Conservation (phyloP, 2,329 filamentous ascomycete genomes). For the Phymatotrichopsis omnivora region DNA sequence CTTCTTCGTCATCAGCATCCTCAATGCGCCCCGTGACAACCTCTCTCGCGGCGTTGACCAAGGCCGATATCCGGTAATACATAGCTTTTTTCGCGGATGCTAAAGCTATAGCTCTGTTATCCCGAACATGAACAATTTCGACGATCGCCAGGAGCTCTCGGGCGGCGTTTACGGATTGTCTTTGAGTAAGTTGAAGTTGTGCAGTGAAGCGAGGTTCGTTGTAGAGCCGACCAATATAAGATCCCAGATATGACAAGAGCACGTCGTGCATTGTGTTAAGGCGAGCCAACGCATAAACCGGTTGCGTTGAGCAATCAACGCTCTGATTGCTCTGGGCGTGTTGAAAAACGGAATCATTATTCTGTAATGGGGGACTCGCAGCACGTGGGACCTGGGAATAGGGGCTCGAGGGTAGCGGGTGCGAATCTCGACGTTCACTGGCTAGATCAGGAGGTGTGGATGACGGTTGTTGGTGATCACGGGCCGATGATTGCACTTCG, state of each 20-base stretch:
- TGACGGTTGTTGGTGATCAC: conserved; percentile 7
- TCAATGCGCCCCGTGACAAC: conserved; percentile 47
- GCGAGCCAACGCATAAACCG: conserved; percentile 69
- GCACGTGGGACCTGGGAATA: conserved; percentile 33
- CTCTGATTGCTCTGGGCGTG: conserved; percentile 4
- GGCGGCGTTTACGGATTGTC: conserved; percentile 73
- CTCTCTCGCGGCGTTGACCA: conserved; percentile 72
- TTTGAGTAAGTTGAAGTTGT: conserved; percentile 71
- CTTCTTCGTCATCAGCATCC: conserved; percentile 55
- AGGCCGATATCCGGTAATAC: conserved; percentile 66
- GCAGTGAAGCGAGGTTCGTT: conserved; percentile 83
- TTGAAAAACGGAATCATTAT: conserved; percentile 41
- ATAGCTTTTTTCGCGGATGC: conserved; percentile 61
- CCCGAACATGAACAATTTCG: conserved; percentile 71
- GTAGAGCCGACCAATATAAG: conserved; percentile 82
- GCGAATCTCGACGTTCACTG: conserved; percentile 15
- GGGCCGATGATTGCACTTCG: conserved; percentile 15
- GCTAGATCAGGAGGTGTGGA: conserved; percentile 12
- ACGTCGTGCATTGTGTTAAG: conserved; percentile 72
- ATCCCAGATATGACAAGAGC: conserved; percentile 82
- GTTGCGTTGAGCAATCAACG: conserved; percentile 34
- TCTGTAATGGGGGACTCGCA: conserved; percentile 33
- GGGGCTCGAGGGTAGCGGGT: conserved; percentile 26
- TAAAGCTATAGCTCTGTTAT: conserved; percentile 56
- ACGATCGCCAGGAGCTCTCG: conserved; percentile 68